Base-by-base conservation (phyloP, 73 alveolate species). In the Paramecium sonneborni region DNA sequence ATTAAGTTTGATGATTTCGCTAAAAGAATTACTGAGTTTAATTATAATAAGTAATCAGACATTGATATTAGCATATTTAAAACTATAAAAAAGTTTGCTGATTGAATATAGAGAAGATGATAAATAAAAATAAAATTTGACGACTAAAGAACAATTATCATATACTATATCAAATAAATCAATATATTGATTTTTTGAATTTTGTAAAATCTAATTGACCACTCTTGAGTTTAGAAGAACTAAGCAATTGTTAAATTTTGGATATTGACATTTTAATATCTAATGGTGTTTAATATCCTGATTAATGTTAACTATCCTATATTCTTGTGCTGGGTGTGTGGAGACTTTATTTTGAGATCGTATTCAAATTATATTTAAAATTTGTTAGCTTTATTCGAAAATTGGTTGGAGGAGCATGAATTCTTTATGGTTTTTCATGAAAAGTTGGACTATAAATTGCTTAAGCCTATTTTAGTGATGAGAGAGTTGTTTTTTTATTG, bases 221-320 rank as follows among this genome's bases (percentile, higher is more conserved):
- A 10, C 39, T 62, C 84, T 62, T 62, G 46, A 30, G 39, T 62
- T 62, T 62, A 52, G 68, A 52, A 24, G 84, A 62, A 32, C 30
- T 30, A 11, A 62, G 44, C 39, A 62, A 30, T 62, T 26, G 30
- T 32, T 62, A 9, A 62, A 62, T 62, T 62, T 62, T 62, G 2
- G 84, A 26, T 26, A 62, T 30, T 24, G 84, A 32, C 44, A 62
- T 62, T 62, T 62, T 62, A 7, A 62, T 62, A 14, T 62, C 84
- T 62, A 62, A 62, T 62, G 84, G 84, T 62, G 84, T 62, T 62
- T 62, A 32, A 26, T 12, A 26, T 30, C 84, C 84, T 30, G 84
- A 62, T 18, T 52, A 52, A 52, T 52, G 68, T 24, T 62, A n/a
- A 62, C 84, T 62, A 32, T 62, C 84, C n/a, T 62, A 26, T 62